These are phyloP conservation scores for Yamadazyma endophytica DNA, from an alignment of 805 yeast species.

Conservation along the genomic window DNA sequence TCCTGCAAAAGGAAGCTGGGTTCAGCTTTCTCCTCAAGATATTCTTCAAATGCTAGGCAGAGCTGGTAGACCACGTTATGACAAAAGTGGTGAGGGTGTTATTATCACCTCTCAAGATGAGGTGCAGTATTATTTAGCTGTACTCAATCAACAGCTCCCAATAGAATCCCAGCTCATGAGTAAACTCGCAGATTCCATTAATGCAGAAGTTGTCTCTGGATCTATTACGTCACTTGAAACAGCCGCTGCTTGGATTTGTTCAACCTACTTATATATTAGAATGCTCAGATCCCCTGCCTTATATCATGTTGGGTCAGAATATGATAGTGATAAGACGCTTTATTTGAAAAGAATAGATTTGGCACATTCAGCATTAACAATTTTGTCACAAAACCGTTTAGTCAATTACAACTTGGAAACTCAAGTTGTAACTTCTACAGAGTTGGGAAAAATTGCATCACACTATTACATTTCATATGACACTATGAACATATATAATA, in stretches of 20 bases:
- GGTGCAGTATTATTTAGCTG: conserved; percentile 81
- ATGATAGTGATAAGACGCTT: conserved; percentile 47
- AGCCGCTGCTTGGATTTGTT: conserved; percentile 76
- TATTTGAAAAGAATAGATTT: conserved; percentile 58
- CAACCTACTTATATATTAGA: conserved; percentile 74
- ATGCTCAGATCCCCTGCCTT: conserved; percentile 69
- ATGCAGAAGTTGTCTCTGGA: conserved; percentile 85
- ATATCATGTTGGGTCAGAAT: conserved; percentile 72
- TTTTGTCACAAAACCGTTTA: conserved; percentile 54
- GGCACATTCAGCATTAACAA: conserved; percentile 68
- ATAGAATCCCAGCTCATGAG: conserved; percentile 84
- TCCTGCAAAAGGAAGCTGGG: conserved; percentile 88
- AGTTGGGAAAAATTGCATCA: conserved; percentile 80
- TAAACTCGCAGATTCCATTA: conserved; percentile 66
- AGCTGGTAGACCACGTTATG: conserved; percentile 96
- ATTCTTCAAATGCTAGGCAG: conserved; percentile 96
- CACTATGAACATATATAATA: conserved; percentile 67
- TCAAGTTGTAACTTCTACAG: conserved; percentile 46
- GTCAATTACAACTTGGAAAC: conserved; percentile 50
- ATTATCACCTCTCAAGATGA: conserved; percentile 85
- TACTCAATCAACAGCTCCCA: conserved; percentile 87
- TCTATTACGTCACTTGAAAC: conserved; percentile 55
- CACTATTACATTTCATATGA: conserved; percentile 75
- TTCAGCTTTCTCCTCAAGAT: conserved; percentile 90
- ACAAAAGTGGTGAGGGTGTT: conserved; percentile 88